Base-by-base conservation (phyloP, 371 early-diverging fungal genomes). In the Cokeromyces recurvatus region DNA sequence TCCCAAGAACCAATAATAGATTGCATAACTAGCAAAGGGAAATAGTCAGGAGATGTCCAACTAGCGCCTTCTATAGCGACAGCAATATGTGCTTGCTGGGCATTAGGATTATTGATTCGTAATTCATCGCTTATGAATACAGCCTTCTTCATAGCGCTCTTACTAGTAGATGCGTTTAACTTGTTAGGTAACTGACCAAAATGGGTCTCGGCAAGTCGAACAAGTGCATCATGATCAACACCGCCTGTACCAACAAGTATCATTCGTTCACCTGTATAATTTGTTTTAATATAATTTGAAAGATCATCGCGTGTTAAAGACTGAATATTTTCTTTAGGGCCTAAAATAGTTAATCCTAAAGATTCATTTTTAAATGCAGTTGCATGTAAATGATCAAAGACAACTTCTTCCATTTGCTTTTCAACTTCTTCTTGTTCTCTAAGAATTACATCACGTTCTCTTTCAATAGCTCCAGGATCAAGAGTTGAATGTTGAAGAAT, bases 191-290 rank as follows among this genome's bases (percentile, higher is more conserved):
- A 68, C 36, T 64, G 60, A 27, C 90, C 87, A 78, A 98, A 97
- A 74, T 91, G 86, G 62, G 84, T 69, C 67, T 94, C 87, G 15
- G 97, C 97, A 22, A 94, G 79, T 57, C 79, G 74, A 38, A 95
- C 94, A 31, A 98, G 77, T 24, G 85, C 83, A 53, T 94, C 96
- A 72, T 98, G 98, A 49, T 92, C 87, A 50, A 98, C 85, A 49
- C 85, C 91, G 57, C 98, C 98, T 17, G 97, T 83, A 36, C 91
- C 96, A 20, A 90, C 90, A 24, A 97, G 77, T 24, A 97, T 94
- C 91, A 96, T 93, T 60, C 96, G 86, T 53, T 95, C 93, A 23
- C 93, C 90, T n/a, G 92, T 90, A 78, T 96, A 98, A 80, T 97
- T 87, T 53, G 82, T 77, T 55, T 74, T 77, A 64, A 94, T 90